Evolutionary conservation across 2,329 filamentous ascomycete species (phyloP).

Genomic region (Fusarium buharicum): DNA sequence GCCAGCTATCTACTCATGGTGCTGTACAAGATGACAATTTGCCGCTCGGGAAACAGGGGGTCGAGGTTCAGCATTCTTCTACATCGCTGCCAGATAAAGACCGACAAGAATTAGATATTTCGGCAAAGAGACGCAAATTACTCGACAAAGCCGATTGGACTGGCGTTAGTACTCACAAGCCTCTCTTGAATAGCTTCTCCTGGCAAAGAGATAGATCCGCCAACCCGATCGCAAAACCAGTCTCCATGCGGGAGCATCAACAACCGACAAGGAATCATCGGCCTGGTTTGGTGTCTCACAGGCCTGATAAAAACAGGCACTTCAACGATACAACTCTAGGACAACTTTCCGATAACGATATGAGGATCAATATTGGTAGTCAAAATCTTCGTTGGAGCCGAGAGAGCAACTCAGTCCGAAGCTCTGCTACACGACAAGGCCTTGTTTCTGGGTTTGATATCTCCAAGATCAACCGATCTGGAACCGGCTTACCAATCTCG

Average conservation of each 20-base stretch:
- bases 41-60: background rate
- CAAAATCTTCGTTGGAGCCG: constrained; percentile 47
- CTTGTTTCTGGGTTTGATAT: background rate
- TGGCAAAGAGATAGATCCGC: constrained; percentile 10
- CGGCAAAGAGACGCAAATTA: constrained; percentile 42
- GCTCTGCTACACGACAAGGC: constrained; percentile 10
- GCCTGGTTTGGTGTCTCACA: background rate
- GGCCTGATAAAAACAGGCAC: background rate
- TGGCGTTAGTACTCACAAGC: constrained; percentile 48
- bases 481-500: background rate
- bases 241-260: background rate
- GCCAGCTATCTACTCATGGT: too few relatives aligned
- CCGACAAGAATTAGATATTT: constrained; percentile 19
- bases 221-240: background rate
- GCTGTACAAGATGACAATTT: background rate
- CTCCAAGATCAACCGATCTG: background rate
- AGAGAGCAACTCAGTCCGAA: constrained; percentile 44
- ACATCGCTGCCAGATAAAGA: background rate
- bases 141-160: constrained; percentile 48
- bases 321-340: background rate
- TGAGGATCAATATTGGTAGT: constrained; percentile 47
- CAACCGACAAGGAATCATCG: background rate
- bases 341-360: constrained; percentile 1
- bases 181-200: constrained; percentile 39
- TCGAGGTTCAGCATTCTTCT: background rate